These are phyloP conservation scores for Boletus eberwhitei DNA, from an alignment of 768 basidiomycete species.

Conservation along the genomic window DNA sequence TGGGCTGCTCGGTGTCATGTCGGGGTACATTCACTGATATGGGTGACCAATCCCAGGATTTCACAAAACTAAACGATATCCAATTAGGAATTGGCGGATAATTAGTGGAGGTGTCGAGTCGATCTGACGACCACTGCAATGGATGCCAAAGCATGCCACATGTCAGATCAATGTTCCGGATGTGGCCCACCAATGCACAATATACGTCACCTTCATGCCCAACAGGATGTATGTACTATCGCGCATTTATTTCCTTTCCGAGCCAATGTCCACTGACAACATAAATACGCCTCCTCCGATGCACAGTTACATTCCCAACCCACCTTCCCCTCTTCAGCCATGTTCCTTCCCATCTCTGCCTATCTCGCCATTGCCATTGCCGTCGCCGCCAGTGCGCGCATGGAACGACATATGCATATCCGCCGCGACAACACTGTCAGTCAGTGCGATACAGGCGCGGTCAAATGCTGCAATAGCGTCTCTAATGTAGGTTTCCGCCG, in stretches of 20 bases:
- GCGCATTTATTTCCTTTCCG: conserved; percentile 15
- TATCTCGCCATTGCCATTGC: conserved; percentile 18
- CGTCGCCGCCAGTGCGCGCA: conserved; percentile 21
- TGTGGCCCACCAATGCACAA: too few species aligned
- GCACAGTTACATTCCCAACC: neutral
- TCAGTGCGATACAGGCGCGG: conserved; percentile 18
- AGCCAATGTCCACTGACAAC: conserved; percentile 2
- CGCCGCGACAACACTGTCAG: conserved; percentile 1
- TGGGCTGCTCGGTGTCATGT: neutral
- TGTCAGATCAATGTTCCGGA: neutral
- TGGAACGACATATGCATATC: conserved; percentile 15
- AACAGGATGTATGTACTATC: neutral
- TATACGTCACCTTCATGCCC: conserved; percentile 10
- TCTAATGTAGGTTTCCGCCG: conserved; percentile 15
- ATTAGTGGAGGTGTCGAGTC: neutral
- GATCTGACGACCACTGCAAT: neutral
- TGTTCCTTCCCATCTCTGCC: conserved; percentile 22
- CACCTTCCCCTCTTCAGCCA: conserved; percentile 2
- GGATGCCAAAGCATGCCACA: conserved; percentile 8
- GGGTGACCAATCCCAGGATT: too few species aligned
- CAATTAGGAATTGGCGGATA: neutral
- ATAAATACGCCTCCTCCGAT: conserved; percentile 22
- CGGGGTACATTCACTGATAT: too few species aligned
- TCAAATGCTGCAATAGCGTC: conserved; percentile 22
- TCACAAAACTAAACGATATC: neutral